phyloP scores from a whole-genome alignment of 805 yeast genomes.

The Saccharomycopsis lassenensis region DNA sequence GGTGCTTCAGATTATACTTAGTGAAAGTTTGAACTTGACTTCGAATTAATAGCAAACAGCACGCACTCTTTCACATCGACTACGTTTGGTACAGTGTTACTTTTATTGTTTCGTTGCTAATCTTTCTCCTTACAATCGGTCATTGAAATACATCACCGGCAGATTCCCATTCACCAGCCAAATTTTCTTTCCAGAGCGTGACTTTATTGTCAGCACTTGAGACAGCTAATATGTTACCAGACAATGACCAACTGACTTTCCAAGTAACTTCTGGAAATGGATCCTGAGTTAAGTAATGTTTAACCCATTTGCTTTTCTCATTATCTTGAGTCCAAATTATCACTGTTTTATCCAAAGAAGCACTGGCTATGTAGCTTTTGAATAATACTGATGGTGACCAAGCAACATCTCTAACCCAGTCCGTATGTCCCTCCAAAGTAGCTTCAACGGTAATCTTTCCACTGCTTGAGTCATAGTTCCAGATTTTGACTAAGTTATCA shows the following conservation, averaged over 20 bases:
- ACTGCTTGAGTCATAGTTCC: conserved; percentile 55
- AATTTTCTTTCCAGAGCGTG: conserved; percentile 91
- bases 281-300: conserved; percentile 60
- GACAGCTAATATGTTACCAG: conserved; percentile 91
- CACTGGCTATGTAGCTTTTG: conserved; percentile 86
- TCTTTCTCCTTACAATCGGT: no score
- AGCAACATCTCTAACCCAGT: conserved; percentile 98
- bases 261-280: conserved; percentile 95
- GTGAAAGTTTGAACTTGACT: no score
- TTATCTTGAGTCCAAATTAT: conserved; percentile 88
- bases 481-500: conserved; percentile 85
- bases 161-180: conserved; percentile 89
- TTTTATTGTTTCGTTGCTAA: no score
- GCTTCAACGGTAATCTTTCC: conserved; percentile 63
- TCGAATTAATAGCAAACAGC: no score
- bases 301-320: conserved; percentile 63
- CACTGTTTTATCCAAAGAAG: conserved; percentile 93
- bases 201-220: conserved; percentile 95
- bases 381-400: conserved; percentile 92
- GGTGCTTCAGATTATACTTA: no score
- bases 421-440: conserved; percentile 79
- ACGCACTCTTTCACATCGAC: no score
- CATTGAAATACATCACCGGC: conserved; percentile 94
- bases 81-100: no score
- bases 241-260: conserved; percentile 96